phyloP scores from a whole-genome alignment of 441 rosid genomes.

The Croton setiger region DNA sequence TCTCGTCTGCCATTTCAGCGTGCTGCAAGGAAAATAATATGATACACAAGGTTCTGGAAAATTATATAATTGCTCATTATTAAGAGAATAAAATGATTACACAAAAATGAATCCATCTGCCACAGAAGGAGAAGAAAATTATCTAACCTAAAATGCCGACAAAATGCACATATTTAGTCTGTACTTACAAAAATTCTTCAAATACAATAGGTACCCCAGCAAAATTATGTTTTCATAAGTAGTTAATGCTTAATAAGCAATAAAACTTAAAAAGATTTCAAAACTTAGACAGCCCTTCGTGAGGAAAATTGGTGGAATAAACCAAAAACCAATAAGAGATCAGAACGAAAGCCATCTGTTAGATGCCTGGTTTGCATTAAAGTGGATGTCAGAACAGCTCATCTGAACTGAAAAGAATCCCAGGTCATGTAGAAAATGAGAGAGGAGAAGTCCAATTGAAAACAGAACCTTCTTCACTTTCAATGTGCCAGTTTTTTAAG shows the following conservation, averaged over 20 bases:
- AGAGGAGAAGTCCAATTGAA: neutral
- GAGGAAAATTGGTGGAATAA: neutral
- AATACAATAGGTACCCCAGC: neutral
- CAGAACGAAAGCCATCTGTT: neutral
- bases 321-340: neutral
- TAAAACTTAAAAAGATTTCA: neutral
- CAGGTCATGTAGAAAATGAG: neutral
- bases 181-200: neutral
- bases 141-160: neutral
- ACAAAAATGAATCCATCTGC: neutral
- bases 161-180: neutral
- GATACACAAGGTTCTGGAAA: neutral
- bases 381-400: neutral
- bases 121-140: neutral
- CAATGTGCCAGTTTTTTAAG: neutral
- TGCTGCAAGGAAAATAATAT: constrained; percentile 55
- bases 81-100: neutral
- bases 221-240: neutral
- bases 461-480: neutral
- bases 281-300: neutral
- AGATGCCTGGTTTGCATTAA: neutral
- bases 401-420: neutral
- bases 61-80: neutral
- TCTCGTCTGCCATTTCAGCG: constrained; percentile 93
- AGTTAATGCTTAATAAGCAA: neutral